phyloP scores from a whole-genome alignment of 2,329 filamentous ascomycete genomes.

The Fusarium ramigenum region DNA sequence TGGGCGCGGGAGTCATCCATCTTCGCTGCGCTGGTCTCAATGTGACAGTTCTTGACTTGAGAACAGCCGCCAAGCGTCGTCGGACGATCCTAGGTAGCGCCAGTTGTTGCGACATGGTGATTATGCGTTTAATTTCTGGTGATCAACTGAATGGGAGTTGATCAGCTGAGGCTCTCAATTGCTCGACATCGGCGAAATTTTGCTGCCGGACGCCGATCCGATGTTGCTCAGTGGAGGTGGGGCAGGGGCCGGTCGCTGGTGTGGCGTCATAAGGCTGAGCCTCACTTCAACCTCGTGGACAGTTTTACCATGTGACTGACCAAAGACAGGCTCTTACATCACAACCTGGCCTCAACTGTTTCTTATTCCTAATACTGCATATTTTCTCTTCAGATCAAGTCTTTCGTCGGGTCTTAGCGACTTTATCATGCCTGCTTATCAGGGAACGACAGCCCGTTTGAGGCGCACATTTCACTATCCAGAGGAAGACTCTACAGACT shows the following conservation, averaged over 20 bases:
- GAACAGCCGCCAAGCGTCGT: conserved; percentile 39
- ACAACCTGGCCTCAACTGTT: background rate
- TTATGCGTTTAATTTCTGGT: background rate
- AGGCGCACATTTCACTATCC: conserved; percentile 83
- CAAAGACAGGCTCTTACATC: conserved; percentile 14
- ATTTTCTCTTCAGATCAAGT: background rate
- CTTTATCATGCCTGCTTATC: conserved; percentile 38
- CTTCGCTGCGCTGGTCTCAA: conserved; percentile 52
- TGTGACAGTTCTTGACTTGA: conserved; percentile 29
- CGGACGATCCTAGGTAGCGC: conserved; percentile 41
- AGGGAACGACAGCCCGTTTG: conserved; percentile 63
- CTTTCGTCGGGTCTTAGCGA: background rate
- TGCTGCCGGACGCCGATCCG: conserved; percentile 36
- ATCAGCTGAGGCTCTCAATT: conserved; percentile 38
- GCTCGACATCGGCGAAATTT: conserved; percentile 40
- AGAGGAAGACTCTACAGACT: conserved; percentile 61
- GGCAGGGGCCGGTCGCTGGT: conserved; percentile 1
- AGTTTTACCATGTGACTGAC: conserved; percentile 40
- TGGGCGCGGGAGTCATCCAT: conserved; percentile 64
- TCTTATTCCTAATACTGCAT: background rate
- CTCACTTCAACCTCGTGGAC: conserved; percentile 17
- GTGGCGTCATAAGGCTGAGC: conserved; percentile 46
- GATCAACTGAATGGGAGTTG: background rate
- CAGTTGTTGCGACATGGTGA: conserved; percentile 37
- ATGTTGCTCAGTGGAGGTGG: conserved; percentile 9